Evolutionary conservation across 345 rosid genomes (phyloP).

Genomic region (Capsella bursapastoris): DNA sequence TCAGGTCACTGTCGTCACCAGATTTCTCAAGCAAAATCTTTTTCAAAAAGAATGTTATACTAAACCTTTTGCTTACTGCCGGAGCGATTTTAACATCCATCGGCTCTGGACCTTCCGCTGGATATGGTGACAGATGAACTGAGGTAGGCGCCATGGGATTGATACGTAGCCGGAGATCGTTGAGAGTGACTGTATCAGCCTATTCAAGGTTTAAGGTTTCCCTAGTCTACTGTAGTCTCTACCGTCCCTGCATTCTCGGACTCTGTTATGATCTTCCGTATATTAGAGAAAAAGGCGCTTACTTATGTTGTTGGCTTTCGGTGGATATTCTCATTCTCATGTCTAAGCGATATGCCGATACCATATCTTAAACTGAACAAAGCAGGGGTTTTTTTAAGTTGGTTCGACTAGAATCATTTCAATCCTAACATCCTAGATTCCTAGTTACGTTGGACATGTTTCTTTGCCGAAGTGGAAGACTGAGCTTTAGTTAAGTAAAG

Average conservation of each 20-base stretch:
- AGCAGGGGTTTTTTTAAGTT: too few species aligned
- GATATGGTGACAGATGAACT: constrained; percentile 55
- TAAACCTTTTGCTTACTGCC: constrained; percentile 39
- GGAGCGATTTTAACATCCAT: constrained; percentile 29
- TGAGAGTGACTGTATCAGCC: constrained; percentile 44
- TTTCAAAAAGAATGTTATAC: constrained; percentile 69
- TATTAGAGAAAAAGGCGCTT: neutral
- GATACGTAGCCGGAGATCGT: constrained; percentile 52
- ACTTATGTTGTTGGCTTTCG: neutral
- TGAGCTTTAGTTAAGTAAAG: too few species aligned
- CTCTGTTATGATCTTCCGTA: neutral
- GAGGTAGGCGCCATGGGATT: constrained; percentile 41
- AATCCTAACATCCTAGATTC: too few species aligned
- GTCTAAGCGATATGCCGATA: too few species aligned
- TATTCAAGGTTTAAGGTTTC: constrained; percentile 59
- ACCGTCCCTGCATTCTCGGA: constrained; percentile 27
- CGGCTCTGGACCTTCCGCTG: constrained; percentile 12
- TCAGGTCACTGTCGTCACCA: constrained; percentile 47
- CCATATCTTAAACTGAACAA: too few species aligned
- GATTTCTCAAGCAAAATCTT: constrained; percentile 58
- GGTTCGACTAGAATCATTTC: too few species aligned
- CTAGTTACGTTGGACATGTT: too few species aligned
- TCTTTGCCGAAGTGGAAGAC: too few species aligned
- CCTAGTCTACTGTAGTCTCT: constrained; percentile 56
- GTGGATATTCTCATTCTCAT: neutral